Evolutionary conservation across 2,329 filamentous ascomycete genomes (phyloP).

Genomic region (Arthrobotrys sphaeroides): DNA sequence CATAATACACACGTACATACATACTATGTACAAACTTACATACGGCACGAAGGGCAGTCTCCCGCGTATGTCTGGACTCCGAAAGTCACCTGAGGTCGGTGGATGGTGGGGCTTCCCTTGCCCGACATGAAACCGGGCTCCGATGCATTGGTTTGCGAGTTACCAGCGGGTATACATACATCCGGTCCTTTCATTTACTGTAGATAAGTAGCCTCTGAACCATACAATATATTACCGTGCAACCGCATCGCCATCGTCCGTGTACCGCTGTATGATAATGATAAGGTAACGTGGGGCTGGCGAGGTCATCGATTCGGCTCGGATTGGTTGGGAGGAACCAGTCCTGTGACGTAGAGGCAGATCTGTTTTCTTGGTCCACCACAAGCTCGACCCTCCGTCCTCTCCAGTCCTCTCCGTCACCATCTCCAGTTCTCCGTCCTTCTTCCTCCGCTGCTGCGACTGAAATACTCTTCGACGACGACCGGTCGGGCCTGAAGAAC

Average conservation of each 20-base stretch:
- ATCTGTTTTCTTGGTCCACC: slow-evolving; percentile 44
- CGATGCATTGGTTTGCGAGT: no score
- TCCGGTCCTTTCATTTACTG: background rate
- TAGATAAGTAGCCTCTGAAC: background rate
- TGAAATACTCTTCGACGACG: background rate
- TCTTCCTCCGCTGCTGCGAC: background rate
- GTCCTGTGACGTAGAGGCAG: slow-evolving; percentile 50
- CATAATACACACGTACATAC: no score
- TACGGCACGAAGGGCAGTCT: no score
- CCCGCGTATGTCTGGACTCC: background rate
- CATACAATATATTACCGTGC: no score
- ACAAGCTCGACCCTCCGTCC: background rate
- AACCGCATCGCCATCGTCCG: no score
- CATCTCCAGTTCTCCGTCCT: slow-evolving; percentile 3
- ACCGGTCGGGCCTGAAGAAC: background rate
- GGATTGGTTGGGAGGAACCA: background rate
- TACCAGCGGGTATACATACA: background rate
- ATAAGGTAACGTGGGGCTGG: background rate
- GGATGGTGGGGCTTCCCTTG: background rate
- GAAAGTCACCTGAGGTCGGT: background rate
- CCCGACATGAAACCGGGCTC: background rate
- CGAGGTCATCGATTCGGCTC: background rate
- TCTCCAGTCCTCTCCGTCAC: background rate
- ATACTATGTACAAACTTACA: no score
- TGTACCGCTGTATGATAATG: background rate